Evolutionary conservation across 1,284 basidiomycete genomes (phyloP).

Genomic region (Puccinia polysora): DNA sequence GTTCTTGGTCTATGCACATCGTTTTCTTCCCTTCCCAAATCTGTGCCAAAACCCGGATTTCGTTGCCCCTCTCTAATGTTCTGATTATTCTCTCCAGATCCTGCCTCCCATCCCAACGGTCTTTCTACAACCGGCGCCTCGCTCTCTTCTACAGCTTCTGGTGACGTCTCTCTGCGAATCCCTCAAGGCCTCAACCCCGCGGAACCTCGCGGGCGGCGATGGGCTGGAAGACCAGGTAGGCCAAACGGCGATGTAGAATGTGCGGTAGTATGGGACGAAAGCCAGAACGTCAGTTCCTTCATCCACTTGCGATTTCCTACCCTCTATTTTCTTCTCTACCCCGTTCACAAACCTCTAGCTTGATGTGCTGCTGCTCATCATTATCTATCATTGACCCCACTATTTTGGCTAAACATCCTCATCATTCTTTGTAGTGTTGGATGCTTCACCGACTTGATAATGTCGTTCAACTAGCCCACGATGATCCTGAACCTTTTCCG

Average conservation of each 20-base stretch:
- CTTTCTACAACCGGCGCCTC: conserved; percentile 37
- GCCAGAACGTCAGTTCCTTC: conserved; percentile 37
- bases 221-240: conserved; percentile 24
- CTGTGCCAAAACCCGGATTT: neutral
- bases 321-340: neutral
- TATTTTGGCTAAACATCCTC: neutral
- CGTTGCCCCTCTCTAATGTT: neutral
- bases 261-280: conserved; percentile 35
- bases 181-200: conserved; percentile 22
- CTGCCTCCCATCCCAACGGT: conserved; percentile 27
- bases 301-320: neutral
- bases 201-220: conserved; percentile 32
- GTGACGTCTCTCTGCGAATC: conserved; percentile 38
- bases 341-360: neutral
- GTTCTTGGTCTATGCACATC: neutral
- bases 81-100: conserved; percentile 14
- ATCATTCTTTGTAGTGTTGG: too few species aligned
- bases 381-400: neutral
- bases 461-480: conserved; percentile 24
- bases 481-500: conserved; percentile 27
- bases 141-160: conserved; percentile 38
- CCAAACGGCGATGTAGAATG: conserved; percentile 22
- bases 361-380: too few species aligned
- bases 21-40: neutral
- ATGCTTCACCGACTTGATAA: conserved; percentile 40